Evolutionary conservation across 1,139 yeast species (phyloP).

Genomic region (Protomyces lactucae-debilis): DNA sequence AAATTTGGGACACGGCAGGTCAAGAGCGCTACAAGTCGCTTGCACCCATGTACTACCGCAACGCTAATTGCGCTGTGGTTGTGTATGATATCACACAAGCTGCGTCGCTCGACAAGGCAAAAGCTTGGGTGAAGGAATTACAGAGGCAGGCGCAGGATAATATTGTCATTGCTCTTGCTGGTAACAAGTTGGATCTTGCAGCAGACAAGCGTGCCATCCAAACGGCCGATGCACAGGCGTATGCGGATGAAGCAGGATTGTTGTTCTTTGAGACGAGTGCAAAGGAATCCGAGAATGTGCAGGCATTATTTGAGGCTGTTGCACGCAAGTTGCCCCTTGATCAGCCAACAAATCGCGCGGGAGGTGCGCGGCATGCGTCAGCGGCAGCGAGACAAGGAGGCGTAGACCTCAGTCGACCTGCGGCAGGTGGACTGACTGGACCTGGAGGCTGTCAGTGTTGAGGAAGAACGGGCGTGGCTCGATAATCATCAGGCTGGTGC

Average conservation of each 20-base stretch:
- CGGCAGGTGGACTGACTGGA: constrained; percentile 18
- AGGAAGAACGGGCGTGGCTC: neutral
- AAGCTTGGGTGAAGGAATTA: constrained; percentile 92
- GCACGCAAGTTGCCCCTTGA: constrained; percentile 38
- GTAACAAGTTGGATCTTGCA: constrained; percentile 67
- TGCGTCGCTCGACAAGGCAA: constrained; percentile 74
- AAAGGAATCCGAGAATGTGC: constrained; percentile 77
- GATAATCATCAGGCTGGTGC: neutral
- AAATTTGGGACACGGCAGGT: constrained; percentile 80
- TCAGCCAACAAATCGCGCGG: constrained; percentile 16
- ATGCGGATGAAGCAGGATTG: constrained; percentile 69
- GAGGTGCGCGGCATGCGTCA: constrained; percentile 14
- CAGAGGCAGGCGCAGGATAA: constrained; percentile 83
- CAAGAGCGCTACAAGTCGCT: constrained; percentile 84
- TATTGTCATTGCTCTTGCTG: constrained; percentile 80
- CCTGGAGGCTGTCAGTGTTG: constrained; percentile 24
- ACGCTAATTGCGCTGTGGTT: constrained; percentile 81
- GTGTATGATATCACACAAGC: constrained; percentile 70
- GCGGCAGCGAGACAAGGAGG: constrained; percentile 16
- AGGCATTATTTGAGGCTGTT: constrained; percentile 72
- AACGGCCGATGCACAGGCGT: constrained; percentile 50
- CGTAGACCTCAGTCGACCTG: constrained; percentile 17
- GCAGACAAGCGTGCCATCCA: constrained; percentile 51
- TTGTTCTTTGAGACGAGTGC: constrained; percentile 92
- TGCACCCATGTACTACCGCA: constrained; percentile 88